Conservation (phyloP, 1,139 yeast genomes). For the Saccharomyces pastorianus region DNA sequence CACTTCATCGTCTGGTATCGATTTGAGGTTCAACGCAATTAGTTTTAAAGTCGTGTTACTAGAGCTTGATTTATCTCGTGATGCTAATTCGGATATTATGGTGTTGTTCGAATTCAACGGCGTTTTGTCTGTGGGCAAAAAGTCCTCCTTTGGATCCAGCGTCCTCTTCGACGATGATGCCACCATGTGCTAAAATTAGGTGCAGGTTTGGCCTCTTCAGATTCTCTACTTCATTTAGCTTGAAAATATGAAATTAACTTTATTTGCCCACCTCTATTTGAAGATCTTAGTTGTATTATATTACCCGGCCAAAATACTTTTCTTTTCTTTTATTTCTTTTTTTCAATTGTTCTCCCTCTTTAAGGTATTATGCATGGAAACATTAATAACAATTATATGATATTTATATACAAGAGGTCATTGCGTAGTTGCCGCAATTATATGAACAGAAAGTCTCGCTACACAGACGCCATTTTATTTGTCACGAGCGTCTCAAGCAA, state of each 20-base stretch:
- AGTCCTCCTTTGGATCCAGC: background rate
- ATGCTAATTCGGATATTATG: conserved; percentile 14
- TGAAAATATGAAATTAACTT: background rate
- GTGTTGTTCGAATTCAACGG: conserved; percentile 3
- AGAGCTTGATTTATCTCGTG: conserved; percentile 12
- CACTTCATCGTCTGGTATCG: conserved; percentile 33
- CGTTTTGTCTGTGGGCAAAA: background rate
- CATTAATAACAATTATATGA: background rate
- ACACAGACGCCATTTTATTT: background rate
- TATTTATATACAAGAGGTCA: background rate
- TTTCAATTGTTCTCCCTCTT: background rate
- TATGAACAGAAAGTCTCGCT: background rate
- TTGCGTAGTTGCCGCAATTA: background rate
- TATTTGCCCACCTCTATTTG: background rate
- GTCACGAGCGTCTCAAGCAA: background rate
- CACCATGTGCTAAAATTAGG: background rate
- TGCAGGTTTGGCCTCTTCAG: background rate
- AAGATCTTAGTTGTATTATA: background rate
- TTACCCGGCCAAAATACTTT: background rate
- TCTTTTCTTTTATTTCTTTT: background rate
- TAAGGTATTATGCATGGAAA: background rate
- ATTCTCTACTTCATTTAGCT: background rate
- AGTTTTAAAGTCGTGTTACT: conserved; percentile 22
- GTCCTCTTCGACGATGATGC: background rate
- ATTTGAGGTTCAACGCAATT: conserved; percentile 21